Evolutionary conservation across 164 flowering plant species (phyloP), one percentile per base, ranked within the genome.

Genomic region (Berberis vulgaris): DNA sequence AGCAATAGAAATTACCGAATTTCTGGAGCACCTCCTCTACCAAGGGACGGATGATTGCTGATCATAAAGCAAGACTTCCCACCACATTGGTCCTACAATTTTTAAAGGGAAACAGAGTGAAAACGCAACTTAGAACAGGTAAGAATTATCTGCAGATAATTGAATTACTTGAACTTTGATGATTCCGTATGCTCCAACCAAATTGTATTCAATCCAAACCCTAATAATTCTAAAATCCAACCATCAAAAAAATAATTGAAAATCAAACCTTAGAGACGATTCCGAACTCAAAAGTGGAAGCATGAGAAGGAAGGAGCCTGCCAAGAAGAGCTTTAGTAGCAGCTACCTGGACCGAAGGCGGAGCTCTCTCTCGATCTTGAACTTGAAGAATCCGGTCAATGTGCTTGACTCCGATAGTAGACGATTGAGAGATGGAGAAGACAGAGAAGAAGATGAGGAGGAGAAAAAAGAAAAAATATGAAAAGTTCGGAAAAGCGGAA

Each of bases 31-130:
- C 79, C 82, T 12, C 4, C 64, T 63, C 42, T 44, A 43, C 47
- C 1, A 39, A 44, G 67, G 12, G 80, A 74, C 57, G 84, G 85
- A 75, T 82, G 81, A 66, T 88, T 83, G 54, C 63, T 73, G 55
- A 88, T 76, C 41, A 74, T 73, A 57, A 86, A 88, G 73, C 95
- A 86, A 63, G 75, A 68, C 43, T 74, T 79, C 38, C 95, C 95
- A 44, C 85, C 91, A 71, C 95, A 88, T 64, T 69, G 69, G 60
- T 83, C 88, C 91, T 88, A 62, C 54, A 11, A 59, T 1, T 3
- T 10, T 42, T 12, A 56, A 40, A 63, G 68, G 7, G 39, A 26
- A 11, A 3, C 43, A 26, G 2, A 43, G 6, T 5, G 59, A 50
- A 46, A 46, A 46, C 8, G 49, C 5, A 46, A 5, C 8, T 46